Evolutionary conservation across 1,284 basidiomycete genomes (phyloP).

Genomic region (Leucoagaricus sp.): DNA sequence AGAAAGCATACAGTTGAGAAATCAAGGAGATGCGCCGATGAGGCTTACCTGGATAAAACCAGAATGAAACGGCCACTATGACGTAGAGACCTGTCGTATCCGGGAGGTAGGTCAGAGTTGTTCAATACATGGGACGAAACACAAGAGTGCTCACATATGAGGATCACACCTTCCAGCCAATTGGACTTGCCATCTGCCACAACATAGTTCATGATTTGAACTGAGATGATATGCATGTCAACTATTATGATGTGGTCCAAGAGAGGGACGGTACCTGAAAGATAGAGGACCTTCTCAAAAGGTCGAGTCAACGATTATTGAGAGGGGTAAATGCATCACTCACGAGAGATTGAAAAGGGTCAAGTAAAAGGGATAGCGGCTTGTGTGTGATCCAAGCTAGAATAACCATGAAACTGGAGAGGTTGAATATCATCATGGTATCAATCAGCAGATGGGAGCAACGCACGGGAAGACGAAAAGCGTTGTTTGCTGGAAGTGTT

Average conservation of each 20-base stretch:
- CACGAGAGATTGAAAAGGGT: slow-evolving; percentile 77
- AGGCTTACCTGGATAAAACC: slow-evolving; percentile 56
- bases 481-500: slow-evolving; percentile 72
- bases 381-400: slow-evolving; percentile 71
- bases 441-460: background rate
- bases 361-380: slow-evolving; percentile 75
- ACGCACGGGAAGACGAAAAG: slow-evolving; percentile 81
- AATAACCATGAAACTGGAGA: slow-evolving; percentile 52
- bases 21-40: background rate
- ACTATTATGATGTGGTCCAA: background rate
- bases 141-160: slow-evolving; percentile 44
- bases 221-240: slow-evolving; percentile 23
- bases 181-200: slow-evolving; percentile 69
- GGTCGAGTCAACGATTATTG: background rate
- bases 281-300: slow-evolving; percentile 24
- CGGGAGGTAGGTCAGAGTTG: background rate
- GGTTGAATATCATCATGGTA: background rate
- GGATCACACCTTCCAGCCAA: slow-evolving; percentile 58
- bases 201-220: slow-evolving; percentile 66
- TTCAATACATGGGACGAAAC: background rate
- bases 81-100: slow-evolving; percentile 49
- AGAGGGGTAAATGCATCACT: slow-evolving; percentile 21
- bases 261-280: slow-evolving; percentile 22
- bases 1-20: background rate
- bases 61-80: slow-evolving; percentile 60